Conservation (phyloP, 2,329 filamentous ascomycete species). For the Ceratocystis destructans region DNA sequence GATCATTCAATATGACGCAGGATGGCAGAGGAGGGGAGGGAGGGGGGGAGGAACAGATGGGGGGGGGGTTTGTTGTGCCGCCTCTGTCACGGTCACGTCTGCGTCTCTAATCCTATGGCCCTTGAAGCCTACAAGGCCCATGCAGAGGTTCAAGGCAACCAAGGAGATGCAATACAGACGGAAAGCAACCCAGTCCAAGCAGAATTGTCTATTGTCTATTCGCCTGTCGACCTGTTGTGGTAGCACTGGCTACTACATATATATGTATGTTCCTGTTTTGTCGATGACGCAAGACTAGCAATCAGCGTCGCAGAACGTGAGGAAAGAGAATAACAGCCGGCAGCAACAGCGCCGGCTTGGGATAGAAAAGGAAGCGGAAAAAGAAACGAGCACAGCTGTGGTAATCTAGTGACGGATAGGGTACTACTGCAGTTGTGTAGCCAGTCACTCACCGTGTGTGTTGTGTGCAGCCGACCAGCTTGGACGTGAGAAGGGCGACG, state of each 20-base stretch:
- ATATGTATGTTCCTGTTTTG: neutral
- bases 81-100: too few species aligned
- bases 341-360: too few species aligned
- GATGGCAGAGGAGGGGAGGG: too few species aligned
- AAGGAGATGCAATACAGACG: neutral
- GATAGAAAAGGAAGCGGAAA: neutral
- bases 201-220: too few species aligned
- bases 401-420: neutral
- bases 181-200: neutral
- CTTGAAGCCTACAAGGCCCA: neutral
- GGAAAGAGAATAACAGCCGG: neutral
- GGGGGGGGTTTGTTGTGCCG: too few species aligned
- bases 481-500: neutral
- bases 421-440: neutral
- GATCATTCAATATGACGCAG: too few species aligned
- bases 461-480: neutral
- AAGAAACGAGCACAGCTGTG: neutral
- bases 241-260: neutral
- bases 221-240: neutral
- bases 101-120: too few species aligned
- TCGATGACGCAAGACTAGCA: conserved; percentile 1
- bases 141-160: neutral
- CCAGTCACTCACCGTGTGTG: neutral
- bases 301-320: neutral
- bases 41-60: too few species aligned